These are phyloP conservation scores for Plasmodium relictum DNA, from an alignment of 169 alveolate genomes.

Conservation along the genomic window DNA sequence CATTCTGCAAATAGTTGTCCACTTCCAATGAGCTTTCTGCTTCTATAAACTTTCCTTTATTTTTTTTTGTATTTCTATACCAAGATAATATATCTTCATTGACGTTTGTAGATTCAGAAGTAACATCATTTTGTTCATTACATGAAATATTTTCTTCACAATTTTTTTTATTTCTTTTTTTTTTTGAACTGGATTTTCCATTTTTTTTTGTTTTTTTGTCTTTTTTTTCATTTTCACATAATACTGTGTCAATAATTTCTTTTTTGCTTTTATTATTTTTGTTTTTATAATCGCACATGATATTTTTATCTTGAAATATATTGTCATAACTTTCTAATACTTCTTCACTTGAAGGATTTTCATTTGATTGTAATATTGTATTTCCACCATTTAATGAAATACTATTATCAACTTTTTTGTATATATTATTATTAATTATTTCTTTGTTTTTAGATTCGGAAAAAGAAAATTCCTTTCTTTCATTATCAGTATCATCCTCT, in stretches of 20 bases:
- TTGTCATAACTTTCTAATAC: background rate
- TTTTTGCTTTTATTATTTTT: background rate
- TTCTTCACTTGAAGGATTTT: background rate
- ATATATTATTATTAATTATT: background rate
- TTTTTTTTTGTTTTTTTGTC: background rate
- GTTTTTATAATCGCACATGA: background rate
- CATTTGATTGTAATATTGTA: background rate
- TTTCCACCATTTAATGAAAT: background rate
- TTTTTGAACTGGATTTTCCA: background rate
- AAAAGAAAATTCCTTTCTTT: background rate
- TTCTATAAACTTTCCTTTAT: background rate
- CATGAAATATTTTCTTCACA: background rate
- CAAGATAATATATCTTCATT: conserved; percentile 33
- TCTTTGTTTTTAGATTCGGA: background rate
- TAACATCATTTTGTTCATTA: background rate
- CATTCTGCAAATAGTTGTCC: background rate
- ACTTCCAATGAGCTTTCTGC: background rate
- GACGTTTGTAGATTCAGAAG: conserved; percentile 3
- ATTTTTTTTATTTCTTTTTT: conserved; percentile 12
- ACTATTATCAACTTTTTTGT: background rate
- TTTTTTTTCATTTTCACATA: background rate
- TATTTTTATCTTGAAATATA: no score
- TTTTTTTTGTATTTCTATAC: conserved; percentile 14
- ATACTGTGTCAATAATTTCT: background rate
- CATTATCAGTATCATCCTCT: background rate